Base-by-base conservation (phyloP, 2,329 filamentous ascomycete genomes). In the Aspergillus fijiensis region DNA sequence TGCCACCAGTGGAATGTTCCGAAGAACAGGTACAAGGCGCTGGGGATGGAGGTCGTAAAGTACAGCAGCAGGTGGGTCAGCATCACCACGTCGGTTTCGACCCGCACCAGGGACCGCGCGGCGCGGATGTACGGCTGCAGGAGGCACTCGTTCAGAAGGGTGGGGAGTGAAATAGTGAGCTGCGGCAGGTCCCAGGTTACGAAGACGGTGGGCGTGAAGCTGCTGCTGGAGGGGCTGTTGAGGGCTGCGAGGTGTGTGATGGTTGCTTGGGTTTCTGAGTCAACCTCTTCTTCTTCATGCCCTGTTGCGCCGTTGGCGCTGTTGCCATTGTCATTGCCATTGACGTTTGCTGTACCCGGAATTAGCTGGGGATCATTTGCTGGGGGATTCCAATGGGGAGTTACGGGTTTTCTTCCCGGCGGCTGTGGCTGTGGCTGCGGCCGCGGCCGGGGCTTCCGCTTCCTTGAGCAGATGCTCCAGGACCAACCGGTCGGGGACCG, bases 1-100 rank as follows among this genome's bases (percentile, higher is more conserved):
- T 92, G 90, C 42, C 84, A 65, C 77, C 85, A 91, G 10, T 81
- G 83, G 76, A 93, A 93, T 69, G 81, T 78, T 66, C 82, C 39
- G 14, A 42, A 80, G 74, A 85, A 90, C 12, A 94, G 80, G 57
- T 82, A 81, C 9, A 87, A 61, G 0, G 89, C 89, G 64, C 88
- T 91, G 1, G 89, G 89, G 0, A 93, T 74, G 1, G 87, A 87
- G 1, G 89, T 91, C 57, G 78, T 79, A 60, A 89, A 82, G 77
- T 93, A 93, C 27, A 92, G 76, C 39, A 92, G 72, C 23, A 94
- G 81, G 72, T 94, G 90, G 0, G 89, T 91, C 58, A 93, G 74
- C 82, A 94, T 91, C 51, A 92, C 84, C 19, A 93, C 88, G 71
- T 94, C 90, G 1, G 88, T 89, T 58, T 85, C 82, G 60, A 85